Conservation (phyloP, 2,329 filamentous ascomycete genomes). For the Polytolypa hystricis region DNA sequence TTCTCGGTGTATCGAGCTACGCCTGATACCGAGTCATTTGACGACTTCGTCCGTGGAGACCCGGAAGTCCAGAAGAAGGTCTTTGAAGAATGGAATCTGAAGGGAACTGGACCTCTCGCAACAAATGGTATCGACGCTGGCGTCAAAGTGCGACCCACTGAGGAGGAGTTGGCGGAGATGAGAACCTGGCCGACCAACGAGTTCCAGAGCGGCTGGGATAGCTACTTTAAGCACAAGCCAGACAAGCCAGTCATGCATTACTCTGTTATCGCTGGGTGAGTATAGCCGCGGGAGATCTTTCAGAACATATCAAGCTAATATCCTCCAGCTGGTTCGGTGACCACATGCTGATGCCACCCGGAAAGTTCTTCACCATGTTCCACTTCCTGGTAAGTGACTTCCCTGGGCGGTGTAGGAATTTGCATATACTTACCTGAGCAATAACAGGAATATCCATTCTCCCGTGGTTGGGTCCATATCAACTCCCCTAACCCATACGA, state of each 20-base stretch:
- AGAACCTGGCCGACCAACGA: conserved; percentile 63
- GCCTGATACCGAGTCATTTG: conserved; percentile 65
- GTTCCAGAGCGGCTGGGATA: conserved; percentile 65
- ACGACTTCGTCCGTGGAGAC: conserved; percentile 66
- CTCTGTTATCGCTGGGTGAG: conserved; percentile 56
- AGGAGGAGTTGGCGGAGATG: conserved; percentile 57
- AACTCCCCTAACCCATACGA: conserved; percentile 62
- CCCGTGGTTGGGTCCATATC: conserved; percentile 60
- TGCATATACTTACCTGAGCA: background rate
- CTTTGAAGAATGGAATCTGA: conserved; percentile 66
- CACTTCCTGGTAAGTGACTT: conserved; percentile 49
- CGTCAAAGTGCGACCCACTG: conserved; percentile 63
- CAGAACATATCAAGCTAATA: conserved; percentile 7
- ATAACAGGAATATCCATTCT: conserved; percentile 57
- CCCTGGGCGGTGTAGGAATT: background rate
- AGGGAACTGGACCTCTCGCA: conserved; percentile 64
- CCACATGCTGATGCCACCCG: conserved; percentile 54
- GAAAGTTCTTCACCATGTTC: conserved; percentile 78
- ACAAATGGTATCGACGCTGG: conserved; percentile 74
- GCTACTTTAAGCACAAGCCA: conserved; percentile 73
- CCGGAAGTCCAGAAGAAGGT: conserved; percentile 62
- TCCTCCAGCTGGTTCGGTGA: conserved; percentile 30
- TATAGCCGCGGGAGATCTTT: background rate
- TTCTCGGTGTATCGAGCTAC: conserved; percentile 63
- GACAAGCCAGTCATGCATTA: conserved; percentile 86